Conservation (phyloP, 169 alveolate species). For the Plasmodium billcollinsi region DNA sequence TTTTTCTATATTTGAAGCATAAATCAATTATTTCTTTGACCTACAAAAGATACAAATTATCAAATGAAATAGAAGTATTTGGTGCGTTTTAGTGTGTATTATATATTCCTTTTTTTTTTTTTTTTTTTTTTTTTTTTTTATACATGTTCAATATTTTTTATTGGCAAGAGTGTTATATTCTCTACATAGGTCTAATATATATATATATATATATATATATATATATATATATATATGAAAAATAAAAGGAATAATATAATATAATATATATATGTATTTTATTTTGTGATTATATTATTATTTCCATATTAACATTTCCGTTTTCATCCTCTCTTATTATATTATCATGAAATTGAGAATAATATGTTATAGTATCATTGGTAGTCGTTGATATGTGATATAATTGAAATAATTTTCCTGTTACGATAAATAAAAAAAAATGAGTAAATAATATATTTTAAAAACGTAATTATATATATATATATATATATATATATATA, state of each 20-base stretch:
- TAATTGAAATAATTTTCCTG: slow-evolving; percentile 58
- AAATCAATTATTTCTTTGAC: slow-evolving; percentile 31
- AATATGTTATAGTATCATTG: slow-evolving; percentile 37
- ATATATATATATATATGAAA: neutral
- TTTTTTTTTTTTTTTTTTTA: neutral
- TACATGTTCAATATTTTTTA: slow-evolving; percentile 65
- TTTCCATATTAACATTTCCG: slow-evolving; percentile 61
- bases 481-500: neutral
- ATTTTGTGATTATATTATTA: slow-evolving; percentile 1
- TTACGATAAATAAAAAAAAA: neutral
- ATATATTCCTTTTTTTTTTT: neutral
- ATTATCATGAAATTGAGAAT: slow-evolving; percentile 60
- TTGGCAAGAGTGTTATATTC: slow-evolving; percentile 53
- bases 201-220: no score
- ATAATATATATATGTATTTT: neutral
- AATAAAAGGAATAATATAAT: neutral
- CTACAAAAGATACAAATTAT: neutral
- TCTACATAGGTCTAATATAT: slow-evolving; percentile 53
- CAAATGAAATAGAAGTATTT: neutral
- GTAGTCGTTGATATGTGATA: slow-evolving; percentile 59
- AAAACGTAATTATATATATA: neutral
- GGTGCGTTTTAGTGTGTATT: neutral
- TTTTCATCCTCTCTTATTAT: slow-evolving; percentile 68
- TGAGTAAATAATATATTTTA: neutral
- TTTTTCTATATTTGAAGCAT: slow-evolving; percentile 74